A percentile compares a stretch with the other conserved stretches of the same genome.
Evolutionary conservation across 768 basidiomycete genomes (phyloP).

Genomic region (Collybia mongolica): DNA sequence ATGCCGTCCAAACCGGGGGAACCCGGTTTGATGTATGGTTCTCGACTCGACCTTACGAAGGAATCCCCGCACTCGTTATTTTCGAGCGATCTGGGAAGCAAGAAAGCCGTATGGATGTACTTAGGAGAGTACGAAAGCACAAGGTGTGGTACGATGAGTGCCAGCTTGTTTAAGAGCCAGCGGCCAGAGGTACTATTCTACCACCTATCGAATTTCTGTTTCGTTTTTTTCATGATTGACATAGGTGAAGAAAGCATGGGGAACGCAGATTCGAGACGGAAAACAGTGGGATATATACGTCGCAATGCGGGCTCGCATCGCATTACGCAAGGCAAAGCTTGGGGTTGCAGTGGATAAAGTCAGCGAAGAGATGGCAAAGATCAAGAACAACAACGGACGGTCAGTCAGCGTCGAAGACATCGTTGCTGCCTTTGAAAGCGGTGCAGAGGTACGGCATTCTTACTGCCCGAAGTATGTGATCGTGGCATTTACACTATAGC

Average conservation of each 20-base stretch:
- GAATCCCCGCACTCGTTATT: conserved; percentile 23
- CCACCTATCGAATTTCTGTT: background rate
- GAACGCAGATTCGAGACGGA: conserved; percentile 1
- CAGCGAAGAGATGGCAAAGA: background rate
- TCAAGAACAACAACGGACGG: conserved; percentile 8
- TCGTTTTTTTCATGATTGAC: background rate
- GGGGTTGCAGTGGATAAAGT: conserved; percentile 4
- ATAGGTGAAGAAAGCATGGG: conserved; percentile 16
- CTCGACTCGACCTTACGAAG: conserved; percentile 22
- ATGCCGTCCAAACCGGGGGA: conserved; percentile 23
- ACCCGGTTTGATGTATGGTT: conserved; percentile 25
- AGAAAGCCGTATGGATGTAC: conserved; percentile 19
- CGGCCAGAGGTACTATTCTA: background rate
- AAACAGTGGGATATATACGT: conserved; percentile 17
- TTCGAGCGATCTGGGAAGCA: conserved; percentile 1
- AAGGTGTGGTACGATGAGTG: conserved; percentile 17
- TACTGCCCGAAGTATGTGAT: background rate
- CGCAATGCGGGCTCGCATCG: conserved; percentile 22
- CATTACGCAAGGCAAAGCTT: conserved; percentile 17
- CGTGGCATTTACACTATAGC: background rate
- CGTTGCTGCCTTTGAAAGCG: conserved; percentile 21
- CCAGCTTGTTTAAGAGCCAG: conserved; percentile 15
- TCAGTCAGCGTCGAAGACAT: conserved; percentile 10
- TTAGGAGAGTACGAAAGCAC: conserved; percentile 22
- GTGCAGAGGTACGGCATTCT: conserved; percentile 23